Evolutionary conservation across 2,329 filamentous ascomycete species (phyloP), one percentile per base, ranked within the genome.

Genomic region (Massarina eburnea): DNA sequence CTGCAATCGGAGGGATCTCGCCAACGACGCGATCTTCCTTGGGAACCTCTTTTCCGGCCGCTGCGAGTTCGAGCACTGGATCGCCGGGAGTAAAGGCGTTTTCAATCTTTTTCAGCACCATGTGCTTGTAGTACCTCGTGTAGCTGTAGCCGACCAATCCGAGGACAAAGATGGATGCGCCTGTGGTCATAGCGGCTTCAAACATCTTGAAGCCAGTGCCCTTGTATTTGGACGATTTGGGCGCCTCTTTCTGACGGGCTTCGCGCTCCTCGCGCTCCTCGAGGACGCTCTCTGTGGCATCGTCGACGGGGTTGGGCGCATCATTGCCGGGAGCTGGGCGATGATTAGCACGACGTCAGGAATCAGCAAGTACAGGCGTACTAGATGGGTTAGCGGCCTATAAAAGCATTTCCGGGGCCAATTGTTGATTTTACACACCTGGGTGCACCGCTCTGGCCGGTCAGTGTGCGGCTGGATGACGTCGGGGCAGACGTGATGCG

Each of bases 1-100:
- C 62, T 80, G 78, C 62, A 15, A 19, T n/a, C 1, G 41, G 42
- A 21, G 59, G 51, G 4, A 55, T 52, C 24, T 58, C 49, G 24
- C 54, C 49, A 18, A 27, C 21, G 38, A 43, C 47, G 1, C 52
- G 54, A n/a, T 60, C 60, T 26, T 64, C 59, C 39, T 54, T 49
- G 1, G 62, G 61, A 2, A 69, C 49, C 49, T 69, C 65, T 43
- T 70, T 71, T 3, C 67, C 66, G 18, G 44, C 54, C 1, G 61
- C 70, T 27, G 70, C 71, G 41, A 96, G 75, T 46, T 88, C 91
- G 15, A 92, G 81, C 20, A 92, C 90, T 1, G 91, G 91, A 66
- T 99, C 94, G 9, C 94, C 94, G 1, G 91, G 91, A 46, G 87
- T 80, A 70, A 99, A 99, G 19, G 94, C 94, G 58, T 88, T 86